Evolutionary conservation across 192 early-diverging fungal genomes (phyloP).

Genomic region (Coemansia sp.): DNA sequence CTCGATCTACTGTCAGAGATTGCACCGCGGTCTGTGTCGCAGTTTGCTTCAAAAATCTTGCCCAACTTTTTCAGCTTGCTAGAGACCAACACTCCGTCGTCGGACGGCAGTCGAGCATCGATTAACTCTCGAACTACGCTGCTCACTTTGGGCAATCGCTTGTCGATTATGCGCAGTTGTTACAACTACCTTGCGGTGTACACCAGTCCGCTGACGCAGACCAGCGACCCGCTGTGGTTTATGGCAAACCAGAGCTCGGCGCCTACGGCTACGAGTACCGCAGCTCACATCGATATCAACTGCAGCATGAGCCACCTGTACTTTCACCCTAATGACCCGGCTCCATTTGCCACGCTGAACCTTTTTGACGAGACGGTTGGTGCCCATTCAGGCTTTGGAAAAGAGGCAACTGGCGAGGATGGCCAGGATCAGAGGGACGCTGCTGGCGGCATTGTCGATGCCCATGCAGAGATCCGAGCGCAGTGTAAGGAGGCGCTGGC

Average conservation of each 20-base stretch:
- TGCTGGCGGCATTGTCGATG: constrained; percentile 10
- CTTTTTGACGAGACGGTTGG: constrained; percentile 38
- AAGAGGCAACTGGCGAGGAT: not conserved
- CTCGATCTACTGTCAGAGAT: constrained; percentile 71
- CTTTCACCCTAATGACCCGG: constrained; percentile 31
- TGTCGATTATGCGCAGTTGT: constrained; percentile 50
- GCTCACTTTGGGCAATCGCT: constrained; percentile 34
- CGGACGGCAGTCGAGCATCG: constrained; percentile 12
- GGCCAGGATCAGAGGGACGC: constrained; percentile 26
- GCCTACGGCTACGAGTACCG: not conserved
- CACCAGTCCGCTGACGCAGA: constrained; percentile 16
- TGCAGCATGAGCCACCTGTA: constrained; percentile 16
- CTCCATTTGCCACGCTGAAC: constrained; percentile 29
- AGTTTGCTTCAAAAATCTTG: constrained; percentile 63
- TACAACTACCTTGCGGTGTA: constrained; percentile 38
- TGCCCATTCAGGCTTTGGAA: not conserved
- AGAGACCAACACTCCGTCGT: constrained; percentile 24
- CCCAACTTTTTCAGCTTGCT: constrained; percentile 51
- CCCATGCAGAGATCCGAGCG: constrained; percentile 17
- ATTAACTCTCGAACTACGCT: constrained; percentile 37
- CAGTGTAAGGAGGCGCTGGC: constrained; percentile 44
- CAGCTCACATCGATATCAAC: not conserved
- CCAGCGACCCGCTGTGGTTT: constrained; percentile 36
- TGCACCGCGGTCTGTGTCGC: constrained; percentile 63
- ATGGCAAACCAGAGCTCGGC: constrained; percentile 16